These are phyloP conservation scores for Apiotrichum mycotoxinovorans DNA, from an alignment of 1,284 basidiomycete genomes.

Conservation along the genomic window DNA sequence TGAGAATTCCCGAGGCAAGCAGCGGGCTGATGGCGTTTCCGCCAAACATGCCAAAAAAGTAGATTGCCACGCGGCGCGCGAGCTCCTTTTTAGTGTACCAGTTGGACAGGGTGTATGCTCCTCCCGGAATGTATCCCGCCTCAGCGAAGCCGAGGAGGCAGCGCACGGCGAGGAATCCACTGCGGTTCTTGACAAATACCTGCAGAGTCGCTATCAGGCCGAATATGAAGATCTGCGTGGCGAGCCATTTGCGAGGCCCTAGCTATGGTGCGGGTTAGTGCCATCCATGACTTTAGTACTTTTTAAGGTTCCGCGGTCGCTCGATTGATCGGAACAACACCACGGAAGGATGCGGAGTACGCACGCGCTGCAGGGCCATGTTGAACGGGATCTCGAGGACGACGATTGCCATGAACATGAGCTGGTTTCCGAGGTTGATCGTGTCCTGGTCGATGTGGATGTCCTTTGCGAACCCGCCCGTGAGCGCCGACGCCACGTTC, in stretches of 20 bases:
- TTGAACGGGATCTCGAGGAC: conserved; percentile 41
- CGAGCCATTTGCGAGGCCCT: conserved; percentile 28
- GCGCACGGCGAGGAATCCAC: conserved; percentile 15
- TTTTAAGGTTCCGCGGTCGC: no score
- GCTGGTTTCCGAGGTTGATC: conserved; percentile 36
- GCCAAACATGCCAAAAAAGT: conserved; percentile 49
- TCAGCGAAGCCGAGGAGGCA: conserved; percentile 49
- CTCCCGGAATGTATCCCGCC: conserved; percentile 42
- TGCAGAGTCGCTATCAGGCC: not conserved
- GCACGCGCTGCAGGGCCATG: conserved; percentile 22
- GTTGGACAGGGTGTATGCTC: conserved; percentile 35
- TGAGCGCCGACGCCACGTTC: conserved; percentile 25
- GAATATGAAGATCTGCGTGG: conserved; percentile 29
- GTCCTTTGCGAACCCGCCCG: conserved; percentile 17
- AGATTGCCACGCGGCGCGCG: conserved; percentile 49
- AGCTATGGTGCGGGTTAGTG: conserved; percentile 28
- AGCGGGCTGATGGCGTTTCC: conserved; percentile 43
- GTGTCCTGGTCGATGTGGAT: conserved; percentile 35
- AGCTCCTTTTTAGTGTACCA: conserved; percentile 51
- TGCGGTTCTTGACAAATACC: not conserved
- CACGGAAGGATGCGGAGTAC: no score
- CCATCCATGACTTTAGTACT: no score
- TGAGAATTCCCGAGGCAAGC: conserved; percentile 38
- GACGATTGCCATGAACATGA: conserved; percentile 39
- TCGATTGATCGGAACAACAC: no score